Conservation (phyloP, 192 early-diverging fungal species). For the Podila epigama region DNA sequence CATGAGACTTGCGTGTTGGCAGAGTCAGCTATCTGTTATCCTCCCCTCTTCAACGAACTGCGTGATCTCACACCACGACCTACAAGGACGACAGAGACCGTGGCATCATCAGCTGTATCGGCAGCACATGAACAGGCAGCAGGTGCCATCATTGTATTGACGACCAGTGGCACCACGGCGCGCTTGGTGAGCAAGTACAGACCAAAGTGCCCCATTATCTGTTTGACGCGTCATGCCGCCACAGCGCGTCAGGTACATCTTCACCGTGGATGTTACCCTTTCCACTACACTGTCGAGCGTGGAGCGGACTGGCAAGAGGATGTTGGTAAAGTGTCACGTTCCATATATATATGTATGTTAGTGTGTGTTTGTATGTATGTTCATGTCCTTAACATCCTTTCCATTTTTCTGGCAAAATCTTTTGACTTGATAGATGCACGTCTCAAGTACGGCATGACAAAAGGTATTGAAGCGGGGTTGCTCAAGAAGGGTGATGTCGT, state of each 20-base stretch:
- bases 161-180: slow-evolving; percentile 87
- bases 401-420: not conserved
- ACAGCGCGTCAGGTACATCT: slow-evolving; percentile 76
- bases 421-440: slow-evolving; percentile 74
- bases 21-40: slow-evolving; percentile 90
- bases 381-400: not conserved
- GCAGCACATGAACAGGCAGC: slow-evolving; percentile 80
- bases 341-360: not conserved
- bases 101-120: slow-evolving; percentile 85
- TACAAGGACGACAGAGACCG: slow-evolving; percentile 83
- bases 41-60: slow-evolving; percentile 87
- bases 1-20: slow-evolving; percentile 74
- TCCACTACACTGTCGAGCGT: slow-evolving; percentile 57
- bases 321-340: slow-evolving; percentile 10
- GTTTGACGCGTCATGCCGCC: slow-evolving; percentile 74
- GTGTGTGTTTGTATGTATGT: not conserved
- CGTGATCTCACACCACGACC: slow-evolving; percentile 78
- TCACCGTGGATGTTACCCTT: slow-evolving; percentile 77
- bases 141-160: slow-evolving; percentile 84
- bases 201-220: slow-evolving; percentile 87
- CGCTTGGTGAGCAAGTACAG: slow-evolving; percentile 89
- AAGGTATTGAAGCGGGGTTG: slow-evolving; percentile 69
- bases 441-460: slow-evolving; percentile 72
- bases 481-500: slow-evolving; percentile 73
- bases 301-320: slow-evolving; percentile 47